These are phyloP conservation scores for Cymbopogon citratus DNA, from an alignment of 176 grass and related monocot genomes.

Conservation along the genomic window DNA sequence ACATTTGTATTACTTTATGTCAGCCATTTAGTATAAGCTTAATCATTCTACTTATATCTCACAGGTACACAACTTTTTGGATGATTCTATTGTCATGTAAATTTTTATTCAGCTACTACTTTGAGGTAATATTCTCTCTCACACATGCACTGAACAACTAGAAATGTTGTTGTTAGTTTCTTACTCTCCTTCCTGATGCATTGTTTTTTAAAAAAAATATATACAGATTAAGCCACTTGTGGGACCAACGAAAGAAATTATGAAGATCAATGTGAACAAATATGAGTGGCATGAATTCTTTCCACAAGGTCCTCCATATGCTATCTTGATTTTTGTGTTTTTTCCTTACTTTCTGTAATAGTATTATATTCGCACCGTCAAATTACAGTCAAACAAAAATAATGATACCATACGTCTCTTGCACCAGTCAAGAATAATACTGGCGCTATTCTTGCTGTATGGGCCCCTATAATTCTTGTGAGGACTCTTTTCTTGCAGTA, in stretches of 20 bases:
- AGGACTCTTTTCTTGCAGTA: constrained; percentile 32
- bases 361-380: background rate
- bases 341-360: background rate
- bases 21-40: constrained; percentile 26
- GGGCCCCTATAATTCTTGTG: constrained; percentile 85
- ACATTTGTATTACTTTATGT: background rate
- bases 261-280: constrained; percentile 71
- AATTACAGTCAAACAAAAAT: constrained; percentile 7
- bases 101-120: constrained; percentile 95
- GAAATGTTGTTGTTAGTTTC: background rate
- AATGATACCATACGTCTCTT: constrained; percentile 20
- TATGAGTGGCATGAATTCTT: constrained; percentile 99
- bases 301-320: constrained; percentile 66
- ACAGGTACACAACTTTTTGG: constrained; percentile 91
- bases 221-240: constrained; percentile 95
- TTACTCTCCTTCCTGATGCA: constrained; percentile 3
- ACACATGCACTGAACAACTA: background rate
- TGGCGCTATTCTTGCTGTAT: constrained; percentile 91
- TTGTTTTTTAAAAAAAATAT: constrained; percentile 25
- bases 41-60: constrained; percentile 29
- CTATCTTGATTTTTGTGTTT: background rate
- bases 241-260: constrained; percentile 85
- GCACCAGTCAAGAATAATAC: constrained; percentile 76
- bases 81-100: constrained; percentile 74
- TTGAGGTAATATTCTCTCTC: constrained; percentile 59